Conservation (phyloP, 2,329 filamentous ascomycete species). For the Calycina marina region DNA sequence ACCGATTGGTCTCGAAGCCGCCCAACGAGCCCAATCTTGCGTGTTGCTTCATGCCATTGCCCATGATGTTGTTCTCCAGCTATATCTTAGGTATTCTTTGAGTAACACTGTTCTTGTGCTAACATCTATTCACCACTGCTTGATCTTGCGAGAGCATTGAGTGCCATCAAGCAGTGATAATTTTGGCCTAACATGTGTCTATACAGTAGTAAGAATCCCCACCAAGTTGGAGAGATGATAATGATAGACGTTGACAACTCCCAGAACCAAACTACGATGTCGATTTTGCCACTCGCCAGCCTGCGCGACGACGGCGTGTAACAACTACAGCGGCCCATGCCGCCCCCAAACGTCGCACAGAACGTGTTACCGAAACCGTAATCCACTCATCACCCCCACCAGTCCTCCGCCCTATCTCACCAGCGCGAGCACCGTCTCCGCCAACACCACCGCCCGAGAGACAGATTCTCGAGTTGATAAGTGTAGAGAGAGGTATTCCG, state of each 20-base stretch:
- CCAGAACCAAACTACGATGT: conserved; percentile 1
- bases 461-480: neutral
- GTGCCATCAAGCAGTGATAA: neutral
- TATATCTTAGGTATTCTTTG: neutral
- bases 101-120: neutral
- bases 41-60: too few species aligned
- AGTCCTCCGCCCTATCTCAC: neutral
- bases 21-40: neutral
- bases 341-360: neutral
- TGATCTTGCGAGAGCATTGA: neutral
- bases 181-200: conserved; percentile 1
- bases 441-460: neutral
- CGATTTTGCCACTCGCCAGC: neutral
- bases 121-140: neutral
- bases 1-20: too few species aligned
- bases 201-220: neutral
- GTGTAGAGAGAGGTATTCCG: neutral
- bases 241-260: neutral
- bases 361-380: neutral
- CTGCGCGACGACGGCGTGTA: neutral
- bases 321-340: neutral
- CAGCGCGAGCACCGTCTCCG: neutral
- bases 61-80: neutral
- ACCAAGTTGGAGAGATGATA: neutral
- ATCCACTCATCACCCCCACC: neutral